Evolutionary conservation across 306 rosid genomes (phyloP).

Genomic region (Sicyos edulis): DNA sequence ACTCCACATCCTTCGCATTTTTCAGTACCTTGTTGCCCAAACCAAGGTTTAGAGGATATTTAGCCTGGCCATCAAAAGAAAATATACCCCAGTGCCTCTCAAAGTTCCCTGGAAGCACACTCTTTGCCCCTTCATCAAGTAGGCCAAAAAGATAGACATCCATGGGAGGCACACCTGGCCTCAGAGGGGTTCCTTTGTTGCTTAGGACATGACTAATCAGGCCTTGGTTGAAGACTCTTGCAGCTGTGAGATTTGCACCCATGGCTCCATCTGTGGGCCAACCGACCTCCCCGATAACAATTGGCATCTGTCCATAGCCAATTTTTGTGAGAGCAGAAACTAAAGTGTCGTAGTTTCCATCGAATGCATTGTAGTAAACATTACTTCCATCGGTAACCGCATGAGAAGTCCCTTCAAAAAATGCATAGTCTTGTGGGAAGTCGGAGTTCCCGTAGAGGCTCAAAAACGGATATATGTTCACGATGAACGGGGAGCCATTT

Average conservation of each 20-base stretch:
- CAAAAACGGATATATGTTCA: constrained; percentile 88
- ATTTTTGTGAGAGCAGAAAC: constrained; percentile 74
- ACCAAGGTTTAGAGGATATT: constrained; percentile 72
- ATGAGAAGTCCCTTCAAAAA: constrained; percentile 84
- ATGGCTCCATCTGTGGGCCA: constrained; percentile 94
- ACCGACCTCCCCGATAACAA: constrained; percentile 80
- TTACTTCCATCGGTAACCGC: constrained; percentile 73
- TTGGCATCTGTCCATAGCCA: constrained; percentile 89
- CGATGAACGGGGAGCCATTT: constrained; percentile 87
- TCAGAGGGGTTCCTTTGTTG: constrained; percentile 78
- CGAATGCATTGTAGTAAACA: constrained; percentile 87
- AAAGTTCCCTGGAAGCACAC: constrained; percentile 75
- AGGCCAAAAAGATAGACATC: constrained; percentile 75
- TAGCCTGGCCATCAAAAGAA: constrained; percentile 90
- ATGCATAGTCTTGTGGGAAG: constrained; percentile 93
- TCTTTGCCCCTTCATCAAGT: constrained; percentile 87
- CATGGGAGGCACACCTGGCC: constrained; percentile 64
- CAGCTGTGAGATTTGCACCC: constrained; percentile 77
- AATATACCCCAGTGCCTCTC: constrained; percentile 97
- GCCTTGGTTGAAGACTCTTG: constrained; percentile 82
- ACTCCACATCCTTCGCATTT: constrained; percentile 70
- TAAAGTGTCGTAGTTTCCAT: constrained; percentile 87
- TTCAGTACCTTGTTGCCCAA: constrained; percentile 53
- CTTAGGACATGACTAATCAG: constrained; percentile 56
- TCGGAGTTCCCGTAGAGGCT: constrained; percentile 74